These are phyloP conservation scores for Daedaleopsis sinensis DNA, from an alignment of 768 basidiomycete species.

Conservation along the genomic window DNA sequence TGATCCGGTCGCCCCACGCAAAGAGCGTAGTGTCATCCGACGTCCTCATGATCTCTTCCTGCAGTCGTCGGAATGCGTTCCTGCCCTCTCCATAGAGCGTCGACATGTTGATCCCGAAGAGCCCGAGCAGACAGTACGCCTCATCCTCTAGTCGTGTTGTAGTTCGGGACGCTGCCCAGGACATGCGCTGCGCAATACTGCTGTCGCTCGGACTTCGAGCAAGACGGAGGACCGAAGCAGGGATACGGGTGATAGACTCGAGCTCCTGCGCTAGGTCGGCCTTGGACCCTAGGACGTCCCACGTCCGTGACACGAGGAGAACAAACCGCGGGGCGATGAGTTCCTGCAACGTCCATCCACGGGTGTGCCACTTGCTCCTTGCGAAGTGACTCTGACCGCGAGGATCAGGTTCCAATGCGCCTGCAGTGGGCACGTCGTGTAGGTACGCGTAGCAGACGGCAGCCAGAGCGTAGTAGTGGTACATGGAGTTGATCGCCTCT, in stretches of 20 bases:
- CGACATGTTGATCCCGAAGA: slow-evolving; percentile 3
- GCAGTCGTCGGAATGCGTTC: not conserved
- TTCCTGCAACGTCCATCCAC: slow-evolving; percentile 10
- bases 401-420: not conserved
- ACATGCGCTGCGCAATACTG: slow-evolving; percentile 4
- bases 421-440: not conserved
- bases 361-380: slow-evolving; percentile 1
- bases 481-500: slow-evolving; percentile 6
- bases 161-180: not conserved
- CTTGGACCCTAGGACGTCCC: slow-evolving; percentile 1
- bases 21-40: not conserved
- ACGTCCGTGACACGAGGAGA: not conserved
- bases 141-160: slow-evolving; percentile 1
- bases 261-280: not conserved
- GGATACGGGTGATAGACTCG: not conserved
- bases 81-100: slow-evolving; percentile 2
- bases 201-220: not conserved
- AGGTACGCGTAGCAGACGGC: slow-evolving; percentile 1
- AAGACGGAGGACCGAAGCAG: not conserved
- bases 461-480: not conserved
- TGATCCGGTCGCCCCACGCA: not conserved
- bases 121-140: slow-evolving; percentile 2
- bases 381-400: not conserved
- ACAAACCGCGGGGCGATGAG: slow-evolving; percentile 1
- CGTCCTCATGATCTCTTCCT: slow-evolving; percentile 3